Evolutionary conservation across 306 rosid species (phyloP), one percentile per base, ranked within the genome.

Genomic region (Cucurbita moschata): DNA sequence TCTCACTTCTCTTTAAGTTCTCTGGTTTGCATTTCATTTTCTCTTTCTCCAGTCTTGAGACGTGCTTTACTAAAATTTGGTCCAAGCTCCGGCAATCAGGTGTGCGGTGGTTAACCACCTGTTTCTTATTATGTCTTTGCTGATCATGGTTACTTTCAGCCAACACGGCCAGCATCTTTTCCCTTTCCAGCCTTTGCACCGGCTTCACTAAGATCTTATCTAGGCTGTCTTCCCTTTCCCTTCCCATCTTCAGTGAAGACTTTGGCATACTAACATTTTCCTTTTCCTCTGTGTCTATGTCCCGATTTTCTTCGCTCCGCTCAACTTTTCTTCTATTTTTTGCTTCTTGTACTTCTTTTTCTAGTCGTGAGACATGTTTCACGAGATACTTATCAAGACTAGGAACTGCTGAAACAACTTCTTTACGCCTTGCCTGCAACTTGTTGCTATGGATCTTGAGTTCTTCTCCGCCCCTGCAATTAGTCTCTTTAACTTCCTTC

Each of bases 281-380:
- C 81, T 93, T 94, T 21, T 69, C 87, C 78, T 82, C 85, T 26
- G 38, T 11, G 70, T 83, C 88, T 77, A 39, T 83, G 5, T 30
- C 35, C 35, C 35, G 35, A 30, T 30, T 56, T 56, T 67, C 75
- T 66, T 57, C 76, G 44, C 6, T 55, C 43, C 14, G 21, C 52
- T 84, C 85, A 7, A 42, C 75, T 75, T 69, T 78, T 71, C 81
- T 70, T 83, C 87, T 82, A 85, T 58, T 82, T 79, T 83, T 91
- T 11, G 96, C 96, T 81, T 91, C 97, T 82, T 85, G 90, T 53
- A 94, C 91, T 70, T 87, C 97, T 73, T 75, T 94, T 79, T 91
- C 97, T 26, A 91, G 88, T 80, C 91, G 84, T 9, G 97, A 87
- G 55, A 89, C 90, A 76, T 72, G 96, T 82, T 89, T 94, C 65